Base-by-base conservation (phyloP, 2,329 filamentous ascomycete species). In the Emergomyces pasteurianus region DNA sequence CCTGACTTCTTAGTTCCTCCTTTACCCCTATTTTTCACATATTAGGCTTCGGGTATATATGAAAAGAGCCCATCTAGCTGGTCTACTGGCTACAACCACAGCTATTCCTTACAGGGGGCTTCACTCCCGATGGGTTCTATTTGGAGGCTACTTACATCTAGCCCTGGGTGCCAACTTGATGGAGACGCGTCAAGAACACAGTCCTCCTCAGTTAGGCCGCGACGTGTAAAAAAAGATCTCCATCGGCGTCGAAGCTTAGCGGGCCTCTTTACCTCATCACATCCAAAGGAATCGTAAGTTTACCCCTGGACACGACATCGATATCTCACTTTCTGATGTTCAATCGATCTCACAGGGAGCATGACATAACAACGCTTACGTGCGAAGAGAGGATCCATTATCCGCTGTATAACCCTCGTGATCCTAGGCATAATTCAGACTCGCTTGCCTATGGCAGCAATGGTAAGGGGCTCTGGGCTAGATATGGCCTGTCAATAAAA, bases 331-430 rank as follows among this genome's bases (percentile, higher is more conserved):
- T 38, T 23, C 57, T 49, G 43, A 38, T 56, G 38, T 56, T 31
- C 21, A 21, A 34, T 23, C 16, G 31, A 31, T 31, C 36, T 34
- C 59, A 12, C 18, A 58, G 42, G 23, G 16, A 26, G 8, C 36
- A 34, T 16, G 34, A 43, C 14, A 62, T 28, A 36, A 16, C 16
- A 5, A 52, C 18, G 7, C 50, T 60, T 31, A 66, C 66, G 2
- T 74, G 70, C 55, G 63, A 71, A 53, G 73, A 75, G 63, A 69
- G 63, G 38, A 59, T 61, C 9, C 69, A 74, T 61, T 75, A 75
- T 61, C 72, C 73, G 1, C 42, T 75, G 16, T 75, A 70, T 58
- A 67, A 74, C 55, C 71, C 72, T 36, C 63, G 61, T n/a, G 67
- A 75, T 56, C 71, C 72, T 61, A 66, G 69, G 34, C 73, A 75